These are phyloP conservation scores for Backusella liffmaniae DNA, from an alignment of 192 early-diverging fungal species.

Conservation along the genomic window DNA sequence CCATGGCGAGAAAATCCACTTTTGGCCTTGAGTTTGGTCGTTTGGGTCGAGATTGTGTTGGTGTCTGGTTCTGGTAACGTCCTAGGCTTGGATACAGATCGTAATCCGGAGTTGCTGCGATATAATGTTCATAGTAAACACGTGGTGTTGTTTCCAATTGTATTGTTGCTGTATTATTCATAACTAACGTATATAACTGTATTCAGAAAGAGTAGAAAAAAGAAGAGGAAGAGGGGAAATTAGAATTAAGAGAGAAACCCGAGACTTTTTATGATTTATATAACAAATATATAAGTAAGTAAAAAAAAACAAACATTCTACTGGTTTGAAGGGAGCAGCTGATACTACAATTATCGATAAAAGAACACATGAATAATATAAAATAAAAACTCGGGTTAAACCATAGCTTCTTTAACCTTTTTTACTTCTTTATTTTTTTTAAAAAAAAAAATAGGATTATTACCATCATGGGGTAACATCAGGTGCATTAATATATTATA, in stretches of 20 bases:
- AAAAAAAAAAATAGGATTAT: no score
- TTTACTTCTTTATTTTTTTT: not conserved
- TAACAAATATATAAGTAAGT: not conserved
- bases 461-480: not conserved
- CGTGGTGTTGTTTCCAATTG: slow-evolving; percentile 21
- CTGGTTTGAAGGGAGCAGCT: slow-evolving; percentile 2
- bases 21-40: not conserved
- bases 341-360: not conserved
- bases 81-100: slow-evolving; percentile 29
- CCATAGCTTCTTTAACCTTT: not conserved
- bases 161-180: not conserved
- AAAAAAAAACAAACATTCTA: slow-evolving; percentile 2
- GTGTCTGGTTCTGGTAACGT: slow-evolving; percentile 18
- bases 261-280: slow-evolving; percentile 4
- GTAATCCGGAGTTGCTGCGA: slow-evolving; percentile 16
- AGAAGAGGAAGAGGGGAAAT: not conserved
- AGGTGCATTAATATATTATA: not conserved
- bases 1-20: slow-evolving; percentile 4
- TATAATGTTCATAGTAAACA: slow-evolving; percentile 26
- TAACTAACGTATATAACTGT: not conserved
- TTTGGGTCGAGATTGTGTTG: slow-evolving; percentile 2
- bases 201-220: not conserved
- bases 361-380: slow-evolving; percentile 2
- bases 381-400: not conserved
- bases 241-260: not conserved